Base-by-base conservation (phyloP, 1,284 basidiomycete genomes). In the Cystobasidium sp. region DNA sequence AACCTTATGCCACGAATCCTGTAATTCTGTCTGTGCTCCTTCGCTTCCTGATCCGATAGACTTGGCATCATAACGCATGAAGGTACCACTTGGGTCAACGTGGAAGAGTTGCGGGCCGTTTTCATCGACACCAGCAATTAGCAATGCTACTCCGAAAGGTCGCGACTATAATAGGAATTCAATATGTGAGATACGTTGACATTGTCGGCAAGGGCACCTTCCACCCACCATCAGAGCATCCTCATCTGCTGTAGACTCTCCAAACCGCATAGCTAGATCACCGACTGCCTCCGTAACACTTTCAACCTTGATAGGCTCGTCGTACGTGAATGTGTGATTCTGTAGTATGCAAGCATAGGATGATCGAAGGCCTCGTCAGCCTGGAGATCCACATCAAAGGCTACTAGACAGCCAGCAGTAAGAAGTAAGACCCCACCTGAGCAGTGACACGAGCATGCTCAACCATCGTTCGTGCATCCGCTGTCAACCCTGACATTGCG, bases 61-160 rank as follows among this genome's bases (percentile, higher is more conserved):
- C 84, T 99, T 99, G 61, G 97, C 97, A 78, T 98, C 93, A 81
- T 97, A 98, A 76, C 92, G 89, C 80, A 96, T 92, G 82, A 94
- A 98, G 7, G 96, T 99, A 18, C 97, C 97, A n/a, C 95, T 98
- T 2, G 97, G 97, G 84, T 99, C 97, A 37, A 97, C 97, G 83
- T 99, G 97, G 83, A 88, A 97, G 92, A 99, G 84, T 84, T 99
- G 96, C 56, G 96, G 96, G 6, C 97, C 97, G 76, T 91, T 86
- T 84, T 98, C 95, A 81, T 99, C 97, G 79, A 96, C 88, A 62
- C 97, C 97, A 31, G 94, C 96, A 84, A 99, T 97, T 78, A 99
- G 85, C 76, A 99, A 86, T 20, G 97, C 97, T 51, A 99, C 97
- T 80, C 97, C 97, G 84, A 99, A 99, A 71, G 97, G 97, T 80